Percentiles rank a stretch among this genome's conserved stretches.
These are phyloP conservation scores for Beauveria pseudobassiana DNA, from an alignment of 2,329 filamentous ascomycete genomes.

Conservation along the genomic window DNA sequence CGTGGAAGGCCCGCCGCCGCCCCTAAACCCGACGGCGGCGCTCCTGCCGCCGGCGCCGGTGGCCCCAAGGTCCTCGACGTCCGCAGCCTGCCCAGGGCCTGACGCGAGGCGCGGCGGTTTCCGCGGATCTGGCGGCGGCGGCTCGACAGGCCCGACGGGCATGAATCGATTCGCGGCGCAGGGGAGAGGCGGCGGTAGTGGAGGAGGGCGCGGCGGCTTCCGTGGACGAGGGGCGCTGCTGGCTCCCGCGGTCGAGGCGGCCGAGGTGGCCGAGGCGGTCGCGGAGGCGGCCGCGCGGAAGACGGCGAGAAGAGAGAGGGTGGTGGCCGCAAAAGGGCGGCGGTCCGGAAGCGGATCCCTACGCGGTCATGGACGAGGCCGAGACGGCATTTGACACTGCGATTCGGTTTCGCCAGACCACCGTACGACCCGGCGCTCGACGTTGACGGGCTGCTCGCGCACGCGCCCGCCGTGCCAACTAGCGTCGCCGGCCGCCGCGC, in stretches of 20 bases:
- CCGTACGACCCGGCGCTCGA: constrained; percentile 28
- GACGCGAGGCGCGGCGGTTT: constrained; percentile 19
- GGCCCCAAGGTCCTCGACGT: constrained; percentile 32
- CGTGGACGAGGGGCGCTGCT: too few relatives aligned
- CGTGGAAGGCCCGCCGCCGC: constrained; percentile 9
- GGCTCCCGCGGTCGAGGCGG: not conserved
- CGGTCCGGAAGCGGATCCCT: constrained; percentile 15
- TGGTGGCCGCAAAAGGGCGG: constrained; percentile 10
- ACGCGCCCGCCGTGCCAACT: constrained; percentile 24
- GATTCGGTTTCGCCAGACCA: constrained; percentile 27
- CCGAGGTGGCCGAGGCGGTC: constrained; percentile 8
- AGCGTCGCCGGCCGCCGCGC: constrained; percentile 22
- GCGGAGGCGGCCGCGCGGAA: constrained; percentile 7
- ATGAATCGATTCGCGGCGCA: not conserved
- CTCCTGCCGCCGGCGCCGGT: not conserved
- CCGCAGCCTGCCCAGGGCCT: constrained; percentile 28
- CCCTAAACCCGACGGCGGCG: not conserved
- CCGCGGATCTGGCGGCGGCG: constrained; percentile 12
- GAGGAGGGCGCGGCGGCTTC: constrained; percentile 11
- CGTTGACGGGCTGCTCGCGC: constrained; percentile 22
- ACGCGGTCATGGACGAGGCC: constrained; percentile 23
- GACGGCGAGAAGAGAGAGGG: constrained; percentile 12
- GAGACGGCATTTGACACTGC: constrained; percentile 28
- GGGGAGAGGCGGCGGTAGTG: not conserved
- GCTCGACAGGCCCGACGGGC: not conserved